Evolutionary conservation across 768 basidiomycete species (phyloP).

Genomic region (Lactarius quietus): DNA sequence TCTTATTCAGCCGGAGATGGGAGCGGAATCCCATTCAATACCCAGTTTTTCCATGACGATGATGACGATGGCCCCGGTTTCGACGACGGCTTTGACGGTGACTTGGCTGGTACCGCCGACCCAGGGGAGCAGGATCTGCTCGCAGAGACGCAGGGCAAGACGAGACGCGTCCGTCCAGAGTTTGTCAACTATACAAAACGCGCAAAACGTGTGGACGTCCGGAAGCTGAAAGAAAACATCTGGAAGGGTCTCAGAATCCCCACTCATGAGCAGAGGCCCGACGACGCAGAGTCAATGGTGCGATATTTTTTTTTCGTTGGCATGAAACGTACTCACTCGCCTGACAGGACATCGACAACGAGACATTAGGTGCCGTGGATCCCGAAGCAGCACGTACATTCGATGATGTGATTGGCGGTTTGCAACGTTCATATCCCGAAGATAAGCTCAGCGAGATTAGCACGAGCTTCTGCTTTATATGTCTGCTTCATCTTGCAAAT

Average conservation of each 20-base stretch:
- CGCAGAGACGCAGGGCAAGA: conserved; percentile 71
- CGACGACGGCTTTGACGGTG: conserved; percentile 64
- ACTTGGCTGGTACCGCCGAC: conserved; percentile 43
- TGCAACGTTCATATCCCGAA: conserved; percentile 77
- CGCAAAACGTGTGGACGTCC: conserved; percentile 95
- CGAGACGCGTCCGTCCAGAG: conserved; percentile 79
- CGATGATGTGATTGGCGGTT: conserved; percentile 74
- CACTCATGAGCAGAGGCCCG: conserved; percentile 40
- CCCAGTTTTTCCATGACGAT: conserved; percentile 96
- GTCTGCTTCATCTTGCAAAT: conserved; percentile 92
- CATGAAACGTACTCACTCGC: background rate
- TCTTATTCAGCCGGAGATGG: conserved; percentile 39
- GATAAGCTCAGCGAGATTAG: conserved; percentile 99
- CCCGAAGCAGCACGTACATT: conserved; percentile 67
- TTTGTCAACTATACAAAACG: conserved; percentile 91
- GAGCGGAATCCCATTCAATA: conserved; percentile 77
- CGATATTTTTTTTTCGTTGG: conserved; percentile 17
- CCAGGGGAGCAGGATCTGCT: conserved; percentile 84
- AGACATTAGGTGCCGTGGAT: conserved; percentile 46
- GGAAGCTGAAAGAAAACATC: conserved; percentile 96
- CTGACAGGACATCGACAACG: conserved; percentile 55
- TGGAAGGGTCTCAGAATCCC: conserved; percentile 90
- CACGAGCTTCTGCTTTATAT: conserved; percentile 99
- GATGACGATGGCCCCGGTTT: conserved; percentile 70
- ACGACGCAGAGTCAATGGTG: conserved; percentile 53